A percentile compares a stretch with the other conserved stretches of the same genome.
Conservation (phyloP, 768 basidiomycete species). For the Mycena pura region DNA sequence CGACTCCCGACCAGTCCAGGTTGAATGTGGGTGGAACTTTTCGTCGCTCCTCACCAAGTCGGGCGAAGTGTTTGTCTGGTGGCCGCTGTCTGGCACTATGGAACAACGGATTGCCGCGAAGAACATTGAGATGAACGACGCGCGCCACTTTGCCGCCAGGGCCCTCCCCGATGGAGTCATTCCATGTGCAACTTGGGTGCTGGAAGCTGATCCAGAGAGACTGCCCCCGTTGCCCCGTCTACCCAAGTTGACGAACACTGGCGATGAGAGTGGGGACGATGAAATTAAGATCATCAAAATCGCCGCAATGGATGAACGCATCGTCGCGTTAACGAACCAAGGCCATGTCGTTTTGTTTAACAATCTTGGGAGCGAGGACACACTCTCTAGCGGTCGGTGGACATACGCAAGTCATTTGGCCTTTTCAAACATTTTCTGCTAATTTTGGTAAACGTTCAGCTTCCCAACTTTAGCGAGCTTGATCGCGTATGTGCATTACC, state of each 20-base stretch:
- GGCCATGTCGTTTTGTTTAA: conserved; percentile 79
- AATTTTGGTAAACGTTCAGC: conserved; percentile 45
- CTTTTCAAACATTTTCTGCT: neutral
- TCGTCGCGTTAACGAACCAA: conserved; percentile 81
- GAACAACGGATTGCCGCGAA: conserved; percentile 41
- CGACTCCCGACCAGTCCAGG: conserved; percentile 54
- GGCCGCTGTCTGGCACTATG: conserved; percentile 63
- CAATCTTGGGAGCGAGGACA: conserved; percentile 49
- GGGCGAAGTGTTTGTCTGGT: conserved; percentile 81
- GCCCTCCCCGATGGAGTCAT: conserved; percentile 51
- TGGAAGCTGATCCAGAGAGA: conserved; percentile 58
- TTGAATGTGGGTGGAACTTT: conserved; percentile 84
- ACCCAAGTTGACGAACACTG: conserved; percentile 52
- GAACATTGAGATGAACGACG: conserved; percentile 53
- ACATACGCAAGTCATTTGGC: conserved; percentile 63
- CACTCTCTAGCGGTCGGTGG: conserved; percentile 56
- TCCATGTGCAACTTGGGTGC: conserved; percentile 66
- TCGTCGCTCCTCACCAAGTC: conserved; percentile 74
- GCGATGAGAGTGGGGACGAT: conserved; percentile 32
- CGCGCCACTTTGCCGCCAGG: conserved; percentile 42
- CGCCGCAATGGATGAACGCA: conserved; percentile 73
- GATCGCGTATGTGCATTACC: conserved; percentile 53
- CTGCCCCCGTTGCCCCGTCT: conserved; percentile 68
- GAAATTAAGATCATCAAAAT: conserved; percentile 73
- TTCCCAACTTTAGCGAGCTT: conserved; percentile 76